phyloP scores from a whole-genome alignment of 2,329 filamentous ascomycete genomes.

The Trichoderma lentiforme region DNA sequence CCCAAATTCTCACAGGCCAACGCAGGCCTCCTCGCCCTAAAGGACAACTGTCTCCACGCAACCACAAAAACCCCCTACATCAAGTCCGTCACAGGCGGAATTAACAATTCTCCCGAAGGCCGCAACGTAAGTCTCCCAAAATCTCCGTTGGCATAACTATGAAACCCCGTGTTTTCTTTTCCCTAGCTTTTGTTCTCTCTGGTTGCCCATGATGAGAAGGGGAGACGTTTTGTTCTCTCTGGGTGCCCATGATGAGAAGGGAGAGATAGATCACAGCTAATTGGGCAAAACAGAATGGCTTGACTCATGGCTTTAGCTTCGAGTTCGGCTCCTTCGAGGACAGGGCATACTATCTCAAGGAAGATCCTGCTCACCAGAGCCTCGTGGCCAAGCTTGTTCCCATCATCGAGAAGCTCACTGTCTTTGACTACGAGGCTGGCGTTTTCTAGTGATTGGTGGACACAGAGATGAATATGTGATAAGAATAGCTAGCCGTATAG shows the following conservation, averaged over 20 bases:
- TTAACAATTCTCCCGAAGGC: constrained; percentile 60
- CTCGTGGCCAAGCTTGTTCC: not conserved
- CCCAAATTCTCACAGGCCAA: constrained; percentile 27
- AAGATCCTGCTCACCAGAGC: constrained; percentile 4
- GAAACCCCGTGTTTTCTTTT: not conserved
- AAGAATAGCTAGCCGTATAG: not conserved
- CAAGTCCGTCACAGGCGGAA: constrained; percentile 54
- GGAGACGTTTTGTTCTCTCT: not conserved
- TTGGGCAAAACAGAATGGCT: not conserved
- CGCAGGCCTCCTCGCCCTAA: constrained; percentile 45
- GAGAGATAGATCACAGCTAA: not conserved
- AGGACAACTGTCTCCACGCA: constrained; percentile 60
- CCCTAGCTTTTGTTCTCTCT: not conserved
- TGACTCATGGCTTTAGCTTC: constrained; percentile 10
- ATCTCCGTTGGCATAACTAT: not conserved
- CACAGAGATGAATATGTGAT: not conserved
- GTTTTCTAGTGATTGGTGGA: not conserved
- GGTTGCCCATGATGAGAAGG: not conserved
- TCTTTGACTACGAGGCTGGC: not conserved
- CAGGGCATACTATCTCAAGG: constrained; percentile 3
- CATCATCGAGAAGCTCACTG: not conserved
- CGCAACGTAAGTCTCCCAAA: constrained; percentile 45
- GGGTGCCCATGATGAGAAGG: not conserved
- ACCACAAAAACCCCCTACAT: constrained; percentile 58
- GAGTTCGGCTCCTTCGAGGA: not conserved